Base-by-base conservation (phyloP, 352 stramenopile species). In the Phytophthora litchii region DNA sequence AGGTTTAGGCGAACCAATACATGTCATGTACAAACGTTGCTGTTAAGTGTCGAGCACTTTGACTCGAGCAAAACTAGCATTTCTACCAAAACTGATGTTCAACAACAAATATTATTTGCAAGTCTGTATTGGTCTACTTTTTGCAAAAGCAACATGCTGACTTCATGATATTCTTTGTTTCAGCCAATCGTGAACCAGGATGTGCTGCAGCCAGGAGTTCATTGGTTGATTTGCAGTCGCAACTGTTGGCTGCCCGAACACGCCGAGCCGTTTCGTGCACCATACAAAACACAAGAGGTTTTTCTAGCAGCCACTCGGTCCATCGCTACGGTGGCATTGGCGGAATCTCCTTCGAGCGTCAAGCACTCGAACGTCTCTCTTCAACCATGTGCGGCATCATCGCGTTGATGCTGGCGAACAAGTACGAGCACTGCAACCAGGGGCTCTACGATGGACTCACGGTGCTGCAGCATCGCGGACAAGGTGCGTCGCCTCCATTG, bases 311-410 rank as follows among this genome's bases (percentile, higher is more conserved):
- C 51, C 65, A 68, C 38, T 61, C 60, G 64, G 42, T 45, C 41
- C 25, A 5, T 27, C 23, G 23, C 23, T 27, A 27, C 23, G 9
- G 34, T 4, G 40, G 49, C 61, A 66, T 70, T 68, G 59, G 58
- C 58, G 29, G 35, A 67, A 51, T 60, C 51, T 58, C 53, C 44
- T 48, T 20, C 43, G 5, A 27, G 36, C 46, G 46, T 45, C 53
- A 48, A 54, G 52, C 42, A 49, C 23, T 12, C 27, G 14, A 59
- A 13, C 37, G 17, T 20, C 31, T 37, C 53, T 44, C 49, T 21
- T 47, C n/a, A 61, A 80, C 49, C 64, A 99, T 99, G 97, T 99
- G 97, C 76, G 97, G 96, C 64, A 99, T 99, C 71, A 96, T 99
- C 45, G 97, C 91, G 43, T 78, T 99, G 47, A 67, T 99, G 53